Conservation (phyloP, 2,329 filamentous ascomycete species). For the Capronia epimyces region DNA sequence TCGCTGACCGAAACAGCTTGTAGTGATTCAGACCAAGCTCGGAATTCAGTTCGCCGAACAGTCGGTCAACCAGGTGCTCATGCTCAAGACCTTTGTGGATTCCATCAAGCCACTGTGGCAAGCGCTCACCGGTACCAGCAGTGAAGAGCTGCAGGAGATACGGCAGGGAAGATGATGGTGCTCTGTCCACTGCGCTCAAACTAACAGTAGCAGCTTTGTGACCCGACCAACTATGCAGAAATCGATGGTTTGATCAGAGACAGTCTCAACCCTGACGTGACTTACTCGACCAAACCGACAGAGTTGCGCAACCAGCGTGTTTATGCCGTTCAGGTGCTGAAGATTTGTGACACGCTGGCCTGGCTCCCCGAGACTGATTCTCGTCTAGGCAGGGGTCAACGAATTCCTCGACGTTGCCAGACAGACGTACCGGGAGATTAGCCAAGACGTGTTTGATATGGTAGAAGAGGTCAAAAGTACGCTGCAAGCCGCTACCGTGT, state of each 20-base stretch:
- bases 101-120: constrained; percentile 63
- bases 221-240: constrained; percentile 54
- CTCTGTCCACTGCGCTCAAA: constrained; percentile 6
- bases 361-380: neutral
- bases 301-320: constrained; percentile 85
- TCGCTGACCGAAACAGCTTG: constrained; percentile 52
- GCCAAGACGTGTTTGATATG: constrained; percentile 68
- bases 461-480: constrained; percentile 62
- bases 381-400: constrained; percentile 65
- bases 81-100: constrained; percentile 74
- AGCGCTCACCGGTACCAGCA: constrained; percentile 60
- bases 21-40: constrained; percentile 63
- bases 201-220: constrained; percentile 52
- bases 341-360: neutral
- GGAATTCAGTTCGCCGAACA: constrained; percentile 68
- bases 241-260: constrained; percentile 61
- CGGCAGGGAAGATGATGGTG: constrained; percentile 46
- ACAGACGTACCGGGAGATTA: constrained; percentile 84
- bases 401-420: constrained; percentile 83
- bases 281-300: constrained; percentile 69
- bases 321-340: constrained; percentile 71
- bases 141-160: constrained; percentile 61
- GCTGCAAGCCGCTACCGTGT: neutral
- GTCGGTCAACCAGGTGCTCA: constrained; percentile 77
- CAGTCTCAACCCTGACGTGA: constrained; percentile 74